Base-by-base conservation (phyloP, 108 stramenopile species). In the Stephanodiscus triporus region DNA sequence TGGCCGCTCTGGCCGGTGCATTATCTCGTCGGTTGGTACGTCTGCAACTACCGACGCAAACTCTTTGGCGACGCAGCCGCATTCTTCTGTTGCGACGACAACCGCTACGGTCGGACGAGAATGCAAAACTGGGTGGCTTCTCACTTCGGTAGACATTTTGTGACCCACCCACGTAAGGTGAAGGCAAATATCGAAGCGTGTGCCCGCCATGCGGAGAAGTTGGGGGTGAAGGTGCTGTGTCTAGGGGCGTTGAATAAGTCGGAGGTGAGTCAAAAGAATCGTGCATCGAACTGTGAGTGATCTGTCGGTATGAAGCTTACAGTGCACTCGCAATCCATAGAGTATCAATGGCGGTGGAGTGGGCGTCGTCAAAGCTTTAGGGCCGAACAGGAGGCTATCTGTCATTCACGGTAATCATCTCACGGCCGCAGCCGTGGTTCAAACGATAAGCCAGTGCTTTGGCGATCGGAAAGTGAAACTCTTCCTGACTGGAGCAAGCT, bases 391-490 rank as follows among this genome's bases (percentile, higher is more conserved):
- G 10, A 68, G 20, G 24, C 30, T 85, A 6, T 85, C 84, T 22
- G 55, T 86, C n/a, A 84, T 86, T 36, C 86, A 86, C 70, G 86
- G 86, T 8, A 86, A 86, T 48, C 84, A 84, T 72, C 77, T 86
- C 6, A 86, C 86, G 9, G 80, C 86, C 1, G 86, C 86, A 29
- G 84, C 80, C 7, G 77, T 86, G 5, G 77, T 82, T 64, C 83
- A 82, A 43, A 73, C 80, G 34, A 69, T 84, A 5, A n/a, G 59
- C 40, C 86, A 82, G 40, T 59, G 51, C 49, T 75, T 75, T 65
- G 66, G 73, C 23, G 61, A 74, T 23, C 48, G 54, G 20, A 78
- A 60, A 23, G 73, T 53, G 0, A 82, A 75, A 56, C 49, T 86
- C 47, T 84, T 82, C 55, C 53, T 86, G 42, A 86, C 86, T 3